Evolutionary conservation across 202 grass and related monocot species (phyloP).

Genomic region (Setaria italica): DNA sequence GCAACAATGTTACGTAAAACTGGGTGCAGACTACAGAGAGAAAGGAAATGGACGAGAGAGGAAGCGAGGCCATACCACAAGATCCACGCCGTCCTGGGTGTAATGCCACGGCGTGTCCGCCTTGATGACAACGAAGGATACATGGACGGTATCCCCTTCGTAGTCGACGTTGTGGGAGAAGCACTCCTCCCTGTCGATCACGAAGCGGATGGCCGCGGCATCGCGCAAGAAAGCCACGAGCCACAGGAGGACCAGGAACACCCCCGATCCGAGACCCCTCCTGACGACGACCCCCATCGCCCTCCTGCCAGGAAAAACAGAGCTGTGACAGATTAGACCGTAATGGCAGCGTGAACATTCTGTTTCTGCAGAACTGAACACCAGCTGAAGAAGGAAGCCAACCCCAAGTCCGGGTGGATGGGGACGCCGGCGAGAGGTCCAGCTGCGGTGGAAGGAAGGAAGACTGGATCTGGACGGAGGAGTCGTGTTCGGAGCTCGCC

Average conservation of each 20-base stretch:
- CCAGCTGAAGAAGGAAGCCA: background rate
- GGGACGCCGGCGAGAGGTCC: background rate
- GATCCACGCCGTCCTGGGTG: constrained; percentile 80
- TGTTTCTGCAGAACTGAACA: no score
- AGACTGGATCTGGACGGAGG: constrained; percentile 28
- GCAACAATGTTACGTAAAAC: no score
- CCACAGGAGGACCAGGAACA: constrained; percentile 48
- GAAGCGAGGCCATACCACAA: constrained; percentile 67
- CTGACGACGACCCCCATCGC: constrained; percentile 41
- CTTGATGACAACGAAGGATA: constrained; percentile 94
- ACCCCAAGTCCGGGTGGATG: background rate
- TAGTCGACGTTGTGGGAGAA: constrained; percentile 88
- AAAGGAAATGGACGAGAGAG: background rate
- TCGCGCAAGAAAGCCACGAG: constrained; percentile 34
- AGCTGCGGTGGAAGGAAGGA: background rate
- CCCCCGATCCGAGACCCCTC: constrained; percentile 36
- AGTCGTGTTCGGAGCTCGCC: background rate
- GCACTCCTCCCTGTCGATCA: constrained; percentile 93
- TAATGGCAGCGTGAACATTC: no score
- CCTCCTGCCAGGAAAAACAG: constrained; percentile 9
- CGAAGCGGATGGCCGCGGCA: constrained; percentile 72
- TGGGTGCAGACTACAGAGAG: background rate
- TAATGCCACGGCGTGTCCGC: constrained; percentile 89
- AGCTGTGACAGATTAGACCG: background rate
- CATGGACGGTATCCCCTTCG: constrained; percentile 82